Conservation (phyloP, 169 alveolate species). For the Condylostoma magnum region DNA sequence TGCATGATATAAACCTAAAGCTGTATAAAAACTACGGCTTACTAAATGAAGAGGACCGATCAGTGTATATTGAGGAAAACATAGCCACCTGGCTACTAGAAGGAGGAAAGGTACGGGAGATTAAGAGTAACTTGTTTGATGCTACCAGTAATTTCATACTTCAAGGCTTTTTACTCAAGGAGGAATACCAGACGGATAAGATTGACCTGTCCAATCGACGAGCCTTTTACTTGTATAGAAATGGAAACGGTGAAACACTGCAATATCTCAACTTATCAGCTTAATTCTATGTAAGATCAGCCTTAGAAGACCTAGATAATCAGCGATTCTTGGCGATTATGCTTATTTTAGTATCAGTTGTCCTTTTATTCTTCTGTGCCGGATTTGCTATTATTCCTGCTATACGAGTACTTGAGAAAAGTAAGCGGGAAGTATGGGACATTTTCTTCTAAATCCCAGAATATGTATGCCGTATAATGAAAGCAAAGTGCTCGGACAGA, state of each 20-base stretch:
- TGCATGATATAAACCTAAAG: conserved; percentile 25
- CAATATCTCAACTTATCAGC: conserved; percentile 23
- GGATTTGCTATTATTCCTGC: conserved; percentile 27
- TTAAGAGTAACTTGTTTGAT: conserved; percentile 21
- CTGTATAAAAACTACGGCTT: conserved; percentile 18
- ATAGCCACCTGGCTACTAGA: conserved; percentile 19
- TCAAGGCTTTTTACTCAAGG: conserved; percentile 21
- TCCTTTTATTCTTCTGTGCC: conserved; percentile 22
- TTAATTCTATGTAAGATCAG: conserved; percentile 8
- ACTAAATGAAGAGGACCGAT: not conserved
- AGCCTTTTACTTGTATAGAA: conserved; percentile 25
- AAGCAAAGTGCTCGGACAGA: conserved; percentile 25
- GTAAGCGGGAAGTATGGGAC: conserved; percentile 21
- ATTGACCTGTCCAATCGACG: conserved; percentile 3
- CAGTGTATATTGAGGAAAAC: conserved; percentile 5
- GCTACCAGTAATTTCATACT: conserved; percentile 26
- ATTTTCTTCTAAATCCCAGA: conserved; percentile 27
- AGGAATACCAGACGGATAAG: not conserved
- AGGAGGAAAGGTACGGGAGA: conserved; percentile 14
- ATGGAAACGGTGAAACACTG: conserved; percentile 25
- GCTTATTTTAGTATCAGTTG: conserved; percentile 19
- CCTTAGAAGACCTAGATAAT: conserved; percentile 1
- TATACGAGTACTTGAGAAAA: not conserved
- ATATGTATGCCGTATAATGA: conserved; percentile 25
- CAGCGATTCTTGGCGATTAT: conserved; percentile 13